Evolutionary conservation across 106 monocot genomes (phyloP).

Genomic region (Phalaenopsis aphrodite): DNA sequence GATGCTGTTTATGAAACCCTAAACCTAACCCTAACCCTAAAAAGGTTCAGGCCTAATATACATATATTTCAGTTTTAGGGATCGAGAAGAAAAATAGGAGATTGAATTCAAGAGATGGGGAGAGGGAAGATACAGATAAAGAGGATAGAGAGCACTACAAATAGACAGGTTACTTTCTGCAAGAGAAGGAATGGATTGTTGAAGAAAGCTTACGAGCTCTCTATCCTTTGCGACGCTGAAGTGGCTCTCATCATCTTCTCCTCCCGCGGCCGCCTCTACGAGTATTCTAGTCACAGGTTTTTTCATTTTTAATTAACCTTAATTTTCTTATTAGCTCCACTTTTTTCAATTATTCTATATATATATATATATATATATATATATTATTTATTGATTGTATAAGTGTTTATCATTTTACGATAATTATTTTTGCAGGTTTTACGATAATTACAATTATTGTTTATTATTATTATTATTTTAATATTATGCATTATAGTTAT

Average conservation of each 20-base stretch:
- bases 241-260: conserved; percentile 14
- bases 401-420: neutral
- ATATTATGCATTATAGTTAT: too few relatives aligned
- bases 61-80: too few relatives aligned
- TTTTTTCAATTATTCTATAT: neutral
- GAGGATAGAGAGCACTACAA: conserved; percentile 17
- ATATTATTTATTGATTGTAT: too few relatives aligned
- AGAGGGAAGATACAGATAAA: conserved; percentile 16
- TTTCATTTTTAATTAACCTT: neutral
- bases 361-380: neutral
- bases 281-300: conserved; percentile 5
- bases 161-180: conserved; percentile 13
- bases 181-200: conserved; percentile 10
- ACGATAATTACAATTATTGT: too few relatives aligned
- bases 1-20: neutral
- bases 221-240: conserved; percentile 8
- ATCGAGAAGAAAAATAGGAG: neutral
- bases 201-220: conserved; percentile 7
- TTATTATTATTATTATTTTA: too few relatives aligned
- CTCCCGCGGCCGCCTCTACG: conserved; percentile 6
- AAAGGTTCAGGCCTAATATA: too few relatives aligned
- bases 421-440: too few relatives aligned
- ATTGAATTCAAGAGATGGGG: conserved; percentile 2
- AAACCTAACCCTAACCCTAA: neutral
- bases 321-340: neutral